Conservation (phyloP, 73 alveolate species). For the Paramecium octaurelia region DNA sequence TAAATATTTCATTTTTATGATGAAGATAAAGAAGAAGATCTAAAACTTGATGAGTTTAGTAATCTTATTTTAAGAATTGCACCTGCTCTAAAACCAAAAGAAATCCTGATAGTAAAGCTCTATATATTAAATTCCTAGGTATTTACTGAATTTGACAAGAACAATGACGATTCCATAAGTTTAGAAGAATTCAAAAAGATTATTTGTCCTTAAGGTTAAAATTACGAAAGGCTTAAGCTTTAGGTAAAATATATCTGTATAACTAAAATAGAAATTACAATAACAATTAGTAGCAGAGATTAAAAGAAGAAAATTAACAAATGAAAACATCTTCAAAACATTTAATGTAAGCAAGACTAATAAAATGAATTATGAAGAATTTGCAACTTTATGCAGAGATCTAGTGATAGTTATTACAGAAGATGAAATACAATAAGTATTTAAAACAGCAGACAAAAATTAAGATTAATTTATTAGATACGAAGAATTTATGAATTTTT, state of each 20-base stretch:
- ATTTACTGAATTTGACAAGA: neutral
- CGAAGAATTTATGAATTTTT: neutral
- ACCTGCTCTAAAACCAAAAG: neutral
- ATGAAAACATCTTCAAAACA: neutral
- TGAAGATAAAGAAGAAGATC: neutral
- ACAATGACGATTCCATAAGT: neutral
- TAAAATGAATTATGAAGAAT: neutral
- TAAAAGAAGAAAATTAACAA: neutral
- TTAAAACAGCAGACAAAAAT: neutral
- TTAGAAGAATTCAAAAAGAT: neutral
- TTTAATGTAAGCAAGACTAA: neutral
- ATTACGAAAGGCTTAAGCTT: neutral
- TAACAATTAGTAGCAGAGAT: neutral
- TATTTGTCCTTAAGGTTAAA: neutral
- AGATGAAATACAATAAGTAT: neutral
- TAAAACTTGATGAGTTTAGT: neutral
- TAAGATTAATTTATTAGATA: neutral
- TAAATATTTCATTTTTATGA: neutral
- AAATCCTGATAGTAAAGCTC: neutral
- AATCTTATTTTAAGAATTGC: neutral
- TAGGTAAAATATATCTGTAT: neutral
- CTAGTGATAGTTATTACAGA: neutral
- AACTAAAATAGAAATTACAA: neutral
- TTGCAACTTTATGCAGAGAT: neutral
- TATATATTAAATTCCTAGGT: neutral